Base-by-base conservation (phyloP, 345 rosid species). In the Punica granatum region DNA sequence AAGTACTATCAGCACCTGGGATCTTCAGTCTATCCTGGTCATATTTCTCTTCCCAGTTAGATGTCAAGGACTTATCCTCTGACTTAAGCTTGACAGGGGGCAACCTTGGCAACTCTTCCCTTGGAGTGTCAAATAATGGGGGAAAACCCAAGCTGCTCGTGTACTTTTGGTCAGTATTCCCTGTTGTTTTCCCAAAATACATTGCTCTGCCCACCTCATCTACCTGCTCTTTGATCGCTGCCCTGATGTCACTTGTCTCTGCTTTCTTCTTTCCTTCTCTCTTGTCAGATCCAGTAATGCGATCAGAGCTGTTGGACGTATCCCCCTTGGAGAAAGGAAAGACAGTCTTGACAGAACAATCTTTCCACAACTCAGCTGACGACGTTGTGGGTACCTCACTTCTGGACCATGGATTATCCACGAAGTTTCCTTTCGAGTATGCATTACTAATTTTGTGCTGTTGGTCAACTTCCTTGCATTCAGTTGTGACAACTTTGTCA, bases 31-130 rank as follows among this genome's bases (percentile, higher is more conserved):
- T 84, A 83, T 88, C 92, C 51, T 66, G 88, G 65, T 90, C 98
- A 78, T 82, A 85, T 54, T 88, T 92, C 74, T 90, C 99, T 79
- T 88, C 94, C 89, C 98, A 95, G 76, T 79, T 85, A 68, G 84
- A 71, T 72, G 73, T 78, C 65, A 83, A 67, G n/a, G 87, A 72
- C 67, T 87, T 92, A 71, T 95, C 97, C 73, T 88, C 99, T 10
- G 96, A 92, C 78, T 92, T 95, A 60, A 95, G 92, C 77, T 83
- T 95, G 72, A 95, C 99, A 3, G 98, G 99, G 67, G 99, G 93
- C 75, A 95, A 83, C 81, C 96, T 83, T 56, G 99, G 99, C 43
- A 81, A 81, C 74, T 92, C 98, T 78, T 95, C 97, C 80, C 81
- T 92, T 35, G 85, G 70, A 69, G 79, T 77, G 76, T 83, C 93